Evolutionary conservation across 2,329 filamentous ascomycete genomes (phyloP).

Genomic region (Cordyceps fumosorosea): DNA sequence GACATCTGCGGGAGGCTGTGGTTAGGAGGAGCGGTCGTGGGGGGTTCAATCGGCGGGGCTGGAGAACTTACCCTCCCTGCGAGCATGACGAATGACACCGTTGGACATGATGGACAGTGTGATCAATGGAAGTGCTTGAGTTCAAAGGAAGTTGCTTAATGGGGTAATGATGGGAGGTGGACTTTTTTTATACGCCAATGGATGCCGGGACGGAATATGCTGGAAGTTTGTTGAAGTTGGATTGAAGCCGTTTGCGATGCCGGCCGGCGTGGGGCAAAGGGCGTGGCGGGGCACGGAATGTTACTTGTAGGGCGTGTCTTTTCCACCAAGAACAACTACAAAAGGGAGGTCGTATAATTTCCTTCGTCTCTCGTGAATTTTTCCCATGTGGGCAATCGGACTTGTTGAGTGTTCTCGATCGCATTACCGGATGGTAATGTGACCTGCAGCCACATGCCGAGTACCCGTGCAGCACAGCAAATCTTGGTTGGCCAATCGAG

Average conservation of each 20-base stretch:
- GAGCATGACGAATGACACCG: constrained; percentile 7
- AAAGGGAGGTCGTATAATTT: background rate
- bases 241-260: constrained; percentile 4
- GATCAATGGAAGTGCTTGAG: background rate
- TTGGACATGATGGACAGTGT: background rate
- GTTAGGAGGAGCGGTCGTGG: background rate
- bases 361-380: background rate
- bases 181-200: background rate
- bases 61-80: constrained; percentile 10
- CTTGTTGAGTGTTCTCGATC: background rate
- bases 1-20: constrained; percentile 54
- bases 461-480: background rate
- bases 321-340: background rate
- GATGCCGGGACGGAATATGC: background rate
- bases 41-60: background rate
- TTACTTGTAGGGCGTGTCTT: background rate
- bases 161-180: background rate
- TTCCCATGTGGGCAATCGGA: background rate
- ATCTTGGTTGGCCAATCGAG: background rate
- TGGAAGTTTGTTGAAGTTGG: background rate
- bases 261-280: constrained; percentile 4
- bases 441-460: background rate
- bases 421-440: background rate
- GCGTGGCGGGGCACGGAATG: constrained; percentile 4
- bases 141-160: background rate